A percentile compares a stretch with the other conserved stretches of the same genome.
Conservation (phyloP, 1,284 basidiomycete species). For the Ganoderma sinense region DNA sequence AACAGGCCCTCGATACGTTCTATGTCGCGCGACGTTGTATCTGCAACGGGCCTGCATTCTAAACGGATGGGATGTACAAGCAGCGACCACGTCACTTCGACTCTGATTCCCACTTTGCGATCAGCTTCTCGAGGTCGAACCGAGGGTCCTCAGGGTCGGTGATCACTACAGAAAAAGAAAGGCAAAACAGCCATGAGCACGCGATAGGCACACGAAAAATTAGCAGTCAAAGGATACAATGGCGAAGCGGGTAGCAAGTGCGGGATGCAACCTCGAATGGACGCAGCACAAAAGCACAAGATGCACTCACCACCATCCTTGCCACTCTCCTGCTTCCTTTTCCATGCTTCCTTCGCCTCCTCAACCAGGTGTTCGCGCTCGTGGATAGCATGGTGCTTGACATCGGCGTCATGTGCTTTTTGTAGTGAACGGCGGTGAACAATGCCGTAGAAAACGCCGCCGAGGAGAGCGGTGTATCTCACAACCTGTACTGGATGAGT, state of each 20-base stretch:
- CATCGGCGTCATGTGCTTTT: conserved; percentile 78
- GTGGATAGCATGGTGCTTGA: conserved; percentile 72
- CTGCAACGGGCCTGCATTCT: conserved; percentile 27
- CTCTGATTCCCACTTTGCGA: conserved; percentile 79
- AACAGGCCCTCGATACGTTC: conserved; percentile 6
- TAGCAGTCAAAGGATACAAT: not conserved
- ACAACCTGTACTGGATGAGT: conserved; percentile 71
- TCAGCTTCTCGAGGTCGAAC: conserved; percentile 96
- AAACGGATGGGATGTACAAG: conserved; percentile 23
- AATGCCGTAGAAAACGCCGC: conserved; percentile 93
- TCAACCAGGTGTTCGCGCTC: conserved; percentile 82
- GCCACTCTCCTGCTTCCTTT: conserved; percentile 68
- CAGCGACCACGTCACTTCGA: conserved; percentile 46
- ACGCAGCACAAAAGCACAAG: not conserved
- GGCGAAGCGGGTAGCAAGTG: not conserved
- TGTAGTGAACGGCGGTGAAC: conserved; percentile 92
- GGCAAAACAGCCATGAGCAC: not conserved
- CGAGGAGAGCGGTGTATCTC: conserved; percentile 92
- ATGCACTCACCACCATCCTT: conserved; percentile 60
- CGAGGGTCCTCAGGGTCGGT: conserved; percentile 94
- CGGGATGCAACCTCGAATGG: not conserved
- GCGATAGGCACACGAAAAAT: not conserved
- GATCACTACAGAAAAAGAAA: conserved; percentile 61
- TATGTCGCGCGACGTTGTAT: conserved; percentile 6
- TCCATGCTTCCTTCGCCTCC: conserved; percentile 93